These are phyloP conservation scores for Fusarium buxicola DNA, from an alignment of 2,329 filamentous ascomycete species.

Conservation along the genomic window DNA sequence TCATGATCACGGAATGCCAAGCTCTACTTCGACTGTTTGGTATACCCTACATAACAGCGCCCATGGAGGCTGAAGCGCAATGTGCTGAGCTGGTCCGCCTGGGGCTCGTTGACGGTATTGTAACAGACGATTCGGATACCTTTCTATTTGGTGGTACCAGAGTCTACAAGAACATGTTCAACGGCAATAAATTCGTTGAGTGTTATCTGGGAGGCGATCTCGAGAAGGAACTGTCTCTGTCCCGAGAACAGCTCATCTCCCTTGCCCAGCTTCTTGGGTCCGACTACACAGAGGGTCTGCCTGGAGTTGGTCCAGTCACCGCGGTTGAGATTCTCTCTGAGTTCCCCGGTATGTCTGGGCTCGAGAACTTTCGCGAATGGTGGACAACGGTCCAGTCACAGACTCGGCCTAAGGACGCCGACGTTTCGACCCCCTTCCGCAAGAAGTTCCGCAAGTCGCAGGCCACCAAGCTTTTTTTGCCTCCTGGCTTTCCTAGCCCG, in stretches of 20 bases:
- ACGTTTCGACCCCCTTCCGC: conserved; percentile 73
- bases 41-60: conserved; percentile 94
- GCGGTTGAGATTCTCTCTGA: conserved; percentile 95
- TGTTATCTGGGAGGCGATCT: conserved; percentile 89
- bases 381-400: conserved; percentile 81
- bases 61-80: conserved; percentile 99
- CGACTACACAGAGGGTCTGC: conserved; percentile 94
- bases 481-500: conserved; percentile 79
- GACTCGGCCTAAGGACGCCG: conserved; percentile 72
- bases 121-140: conserved; percentile 96
- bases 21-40: conserved; percentile 90
- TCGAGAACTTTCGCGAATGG: conserved; percentile 87
- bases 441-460: conserved; percentile 87
- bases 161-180: conserved; percentile 99
- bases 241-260: conserved; percentile 86
- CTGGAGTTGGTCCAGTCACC: conserved; percentile 92
- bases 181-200: conserved; percentile 96
- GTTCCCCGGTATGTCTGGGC: conserved; percentile 72
- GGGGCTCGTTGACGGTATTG: conserved; percentile 94
- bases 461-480: conserved; percentile 86
- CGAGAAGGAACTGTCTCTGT: conserved; percentile 88
- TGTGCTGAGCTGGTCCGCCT: conserved; percentile 90
- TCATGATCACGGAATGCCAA: conserved; percentile 97
- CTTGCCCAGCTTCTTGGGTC: conserved; percentile 92
- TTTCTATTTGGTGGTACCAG: conserved; percentile 97